Conservation (phyloP, 2,329 filamentous ascomycete genomes). For the Neopestalotiopsis clavispora region DNA sequence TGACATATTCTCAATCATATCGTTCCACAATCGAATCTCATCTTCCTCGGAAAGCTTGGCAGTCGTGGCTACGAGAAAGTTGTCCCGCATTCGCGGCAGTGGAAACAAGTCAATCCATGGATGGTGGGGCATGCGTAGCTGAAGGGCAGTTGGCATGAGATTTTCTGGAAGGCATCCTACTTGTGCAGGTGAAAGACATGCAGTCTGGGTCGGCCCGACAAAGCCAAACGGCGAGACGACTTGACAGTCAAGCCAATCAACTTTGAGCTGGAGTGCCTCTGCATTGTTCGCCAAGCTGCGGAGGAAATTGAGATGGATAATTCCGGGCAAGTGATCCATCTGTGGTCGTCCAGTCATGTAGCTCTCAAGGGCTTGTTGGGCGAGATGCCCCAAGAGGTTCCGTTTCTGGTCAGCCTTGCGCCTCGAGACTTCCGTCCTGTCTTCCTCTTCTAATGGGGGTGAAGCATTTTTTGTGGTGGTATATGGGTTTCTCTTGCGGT, state of each 20-base stretch:
- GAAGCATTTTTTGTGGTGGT: background rate
- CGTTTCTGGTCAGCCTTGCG: conserved; percentile 6
- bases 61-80: conserved; percentile 15
- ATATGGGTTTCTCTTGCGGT: background rate
- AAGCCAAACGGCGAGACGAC: background rate
- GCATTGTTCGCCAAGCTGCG: conserved; percentile 19
- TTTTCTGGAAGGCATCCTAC: background rate
- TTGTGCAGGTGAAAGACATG: background rate
- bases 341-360: conserved; percentile 10
- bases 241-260: conserved; percentile 17
- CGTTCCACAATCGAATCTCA: conserved; percentile 17
- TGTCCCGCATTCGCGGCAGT: conserved; percentile 19
- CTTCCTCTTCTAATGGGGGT: background rate
- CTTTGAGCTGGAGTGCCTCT: conserved; percentile 3
- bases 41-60: conserved; percentile 9
- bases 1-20: conserved; percentile 15
- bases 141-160: conserved; percentile 15
- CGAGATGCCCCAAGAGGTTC: background rate
- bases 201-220: background rate
- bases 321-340: conserved; percentile 12
- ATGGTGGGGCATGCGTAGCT: conserved; percentile 16
- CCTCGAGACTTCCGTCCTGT: background rate
- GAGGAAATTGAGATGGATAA: conserved; percentile 20
- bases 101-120: conserved; percentile 21
- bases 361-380: conserved; percentile 17